A percentile compares a stretch with the other conserved stretches of the same genome.
Evolutionary conservation across 78 protist genomes (phyloP).

Genomic region (Pigoraptor vietnamica): DNA sequence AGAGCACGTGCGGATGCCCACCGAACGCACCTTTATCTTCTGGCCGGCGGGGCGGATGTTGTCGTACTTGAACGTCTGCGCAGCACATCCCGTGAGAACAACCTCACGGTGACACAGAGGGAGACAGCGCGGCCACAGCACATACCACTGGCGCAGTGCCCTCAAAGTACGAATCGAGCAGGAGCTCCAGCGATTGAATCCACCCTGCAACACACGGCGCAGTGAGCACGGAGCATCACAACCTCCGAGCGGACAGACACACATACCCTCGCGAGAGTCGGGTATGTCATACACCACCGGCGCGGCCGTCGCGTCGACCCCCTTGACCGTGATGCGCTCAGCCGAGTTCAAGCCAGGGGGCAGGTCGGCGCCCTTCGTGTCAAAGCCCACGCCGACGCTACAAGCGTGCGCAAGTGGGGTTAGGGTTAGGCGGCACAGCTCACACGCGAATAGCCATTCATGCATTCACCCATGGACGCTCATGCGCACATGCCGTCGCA

Average conservation of each 20-base stretch:
- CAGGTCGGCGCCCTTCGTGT: conserved; percentile 54
- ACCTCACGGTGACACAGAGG: no score
- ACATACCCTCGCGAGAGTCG: conserved; percentile 65
- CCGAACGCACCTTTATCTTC: background rate
- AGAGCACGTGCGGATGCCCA: no score
- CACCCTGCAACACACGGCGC: conserved; percentile 53
- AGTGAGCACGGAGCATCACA: no score
- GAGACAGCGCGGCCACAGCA: background rate
- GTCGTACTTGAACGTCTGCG: conserved; percentile 56
- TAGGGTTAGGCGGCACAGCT: no score
- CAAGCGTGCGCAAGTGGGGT: background rate
- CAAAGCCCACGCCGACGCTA: conserved; percentile 80
- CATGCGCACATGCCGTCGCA: no score
- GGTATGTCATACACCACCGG: conserved; percentile 13
- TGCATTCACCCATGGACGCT: background rate
- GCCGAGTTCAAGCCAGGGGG: background rate
- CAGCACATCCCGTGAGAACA: background rate
- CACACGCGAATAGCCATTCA: background rate
- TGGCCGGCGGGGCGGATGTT: conserved; percentile 57
- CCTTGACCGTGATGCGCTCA: conserved; percentile 23
- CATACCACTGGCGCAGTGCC: background rate
- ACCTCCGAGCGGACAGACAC: background rate
- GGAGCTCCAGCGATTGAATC: conserved; percentile 56
- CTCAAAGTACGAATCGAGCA: conserved; percentile 50
- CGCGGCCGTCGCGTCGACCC: background rate